These are phyloP conservation scores for Penicillium sp. DNA, from an alignment of 2,329 filamentous ascomycete species.

Conservation along the genomic window DNA sequence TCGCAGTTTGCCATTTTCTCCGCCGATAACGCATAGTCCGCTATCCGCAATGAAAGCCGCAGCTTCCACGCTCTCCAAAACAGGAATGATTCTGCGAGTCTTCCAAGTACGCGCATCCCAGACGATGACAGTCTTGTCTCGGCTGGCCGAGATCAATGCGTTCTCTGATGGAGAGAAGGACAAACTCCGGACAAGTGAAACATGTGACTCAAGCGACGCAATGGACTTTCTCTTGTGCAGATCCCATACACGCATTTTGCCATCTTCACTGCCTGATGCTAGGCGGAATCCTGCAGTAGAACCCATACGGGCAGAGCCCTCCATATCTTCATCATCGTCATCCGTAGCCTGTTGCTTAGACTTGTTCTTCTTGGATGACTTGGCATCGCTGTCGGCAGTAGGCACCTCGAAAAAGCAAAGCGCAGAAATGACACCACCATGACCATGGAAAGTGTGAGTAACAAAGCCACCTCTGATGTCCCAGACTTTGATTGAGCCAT, in stretches of 20 bases:
- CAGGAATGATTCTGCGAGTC: conserved; percentile 72
- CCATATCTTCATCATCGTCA: conserved; percentile 41
- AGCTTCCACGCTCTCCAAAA: conserved; percentile 79
- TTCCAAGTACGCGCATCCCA: conserved; percentile 91
- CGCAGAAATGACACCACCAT: conserved; percentile 86
- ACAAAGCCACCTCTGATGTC: conserved; percentile 86
- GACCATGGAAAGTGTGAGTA: conserved; percentile 92
- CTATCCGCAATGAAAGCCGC: conserved; percentile 75
- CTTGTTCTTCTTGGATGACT: conserved; percentile 46
- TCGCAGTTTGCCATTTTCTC: conserved; percentile 76
- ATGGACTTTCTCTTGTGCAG: conserved; percentile 76
- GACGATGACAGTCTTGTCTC: conserved; percentile 90
- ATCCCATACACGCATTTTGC: conserved; percentile 89
- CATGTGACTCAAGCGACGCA: conserved; percentile 82
- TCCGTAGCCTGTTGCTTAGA: conserved; percentile 32
- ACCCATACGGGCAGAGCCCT: conserved; percentile 43
- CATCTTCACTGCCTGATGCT: conserved; percentile 90
- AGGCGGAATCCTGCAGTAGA: conserved; percentile 67
- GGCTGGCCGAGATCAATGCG: conserved; percentile 74
- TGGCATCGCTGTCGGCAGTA: conserved; percentile 34
- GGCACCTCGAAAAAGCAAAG: conserved; percentile 85
- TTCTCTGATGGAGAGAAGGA: conserved; percentile 76
- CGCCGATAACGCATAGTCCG: conserved; percentile 74
- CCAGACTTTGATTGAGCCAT: conserved; percentile 95
- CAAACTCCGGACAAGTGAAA: conserved; percentile 86